phyloP scores from a whole-genome alignment of 805 yeast genomes.

The Ogataea wickerhamii region DNA sequence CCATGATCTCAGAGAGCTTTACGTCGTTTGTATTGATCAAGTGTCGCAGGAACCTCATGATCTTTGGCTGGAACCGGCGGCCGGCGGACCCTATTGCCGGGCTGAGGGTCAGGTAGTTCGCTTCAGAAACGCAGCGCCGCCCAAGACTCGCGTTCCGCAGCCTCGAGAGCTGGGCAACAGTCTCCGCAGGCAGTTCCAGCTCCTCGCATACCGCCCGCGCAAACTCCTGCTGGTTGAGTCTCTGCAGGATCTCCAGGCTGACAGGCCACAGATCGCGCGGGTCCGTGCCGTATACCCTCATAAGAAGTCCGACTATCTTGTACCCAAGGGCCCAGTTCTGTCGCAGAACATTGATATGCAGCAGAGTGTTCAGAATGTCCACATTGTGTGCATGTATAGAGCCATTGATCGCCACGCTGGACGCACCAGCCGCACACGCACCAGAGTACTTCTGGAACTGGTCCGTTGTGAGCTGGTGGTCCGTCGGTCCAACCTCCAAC shows the following conservation, averaged over 20 bases:
- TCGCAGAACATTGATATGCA: constrained; percentile 47
- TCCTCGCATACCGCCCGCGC: neutral
- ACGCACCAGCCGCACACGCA: neutral
- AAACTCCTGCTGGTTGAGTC: constrained; percentile 26
- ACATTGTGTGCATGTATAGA: constrained; percentile 13
- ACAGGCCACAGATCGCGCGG: constrained; percentile 59
- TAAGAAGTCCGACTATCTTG: constrained; percentile 45
- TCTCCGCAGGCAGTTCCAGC: neutral
- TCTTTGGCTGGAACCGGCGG: constrained; percentile 13
- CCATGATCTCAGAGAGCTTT: constrained; percentile 8
- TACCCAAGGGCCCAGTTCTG: constrained; percentile 56
- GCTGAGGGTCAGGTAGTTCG: neutral
- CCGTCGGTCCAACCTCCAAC: constrained; percentile 11
- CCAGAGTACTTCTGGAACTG: constrained; percentile 14
- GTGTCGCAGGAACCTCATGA: constrained; percentile 16
- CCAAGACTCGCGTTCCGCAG: constrained; percentile 1
- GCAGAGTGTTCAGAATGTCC: constrained; percentile 37
- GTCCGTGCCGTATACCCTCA: constrained; percentile 49
- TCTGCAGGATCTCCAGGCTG: constrained; percentile 51
- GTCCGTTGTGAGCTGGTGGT: constrained; percentile 10
- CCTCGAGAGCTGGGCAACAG: constrained; percentile 1
- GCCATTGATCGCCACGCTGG: constrained; percentile 11
- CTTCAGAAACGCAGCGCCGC: neutral
- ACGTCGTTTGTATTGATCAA: constrained; percentile 14
- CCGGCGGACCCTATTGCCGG: constrained; percentile 4